Percentiles rank a stretch among this genome's conserved stretches.
Conservation (phyloP, 371 early-diverging fungal genomes). For the Lichtheimia ornata region DNA sequence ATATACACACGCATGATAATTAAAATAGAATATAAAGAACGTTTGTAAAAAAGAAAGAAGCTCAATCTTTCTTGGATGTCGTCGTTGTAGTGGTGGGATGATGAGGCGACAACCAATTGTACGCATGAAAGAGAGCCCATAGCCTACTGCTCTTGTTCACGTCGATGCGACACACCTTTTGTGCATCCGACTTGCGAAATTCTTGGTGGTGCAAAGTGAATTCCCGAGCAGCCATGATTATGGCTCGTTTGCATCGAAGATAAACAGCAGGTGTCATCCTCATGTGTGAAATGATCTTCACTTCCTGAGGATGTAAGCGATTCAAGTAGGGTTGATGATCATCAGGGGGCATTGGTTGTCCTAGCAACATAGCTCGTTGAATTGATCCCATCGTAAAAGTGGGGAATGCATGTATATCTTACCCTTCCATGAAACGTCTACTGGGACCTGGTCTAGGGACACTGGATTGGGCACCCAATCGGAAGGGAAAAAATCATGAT, state of each 20-base stretch:
- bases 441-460: conserved; percentile 18
- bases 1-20: neutral
- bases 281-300: conserved; percentile 58
- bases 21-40: conserved; percentile 5
- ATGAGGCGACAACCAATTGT: conserved; percentile 52
- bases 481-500: conserved; percentile 14
- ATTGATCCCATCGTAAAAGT: neutral
- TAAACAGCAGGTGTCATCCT: conserved; percentile 65
- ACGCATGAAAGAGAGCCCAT: conserved; percentile 62
- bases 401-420: neutral
- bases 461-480: conserved; percentile 17
- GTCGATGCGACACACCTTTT: conserved; percentile 69
- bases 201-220: conserved; percentile 25
- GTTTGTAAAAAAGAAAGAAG: neutral
- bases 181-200: conserved; percentile 73
- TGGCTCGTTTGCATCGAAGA: conserved; percentile 59
- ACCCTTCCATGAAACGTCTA: conserved; percentile 28
- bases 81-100: neutral
- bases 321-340: conserved; percentile 33
- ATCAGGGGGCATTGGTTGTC: conserved; percentile 7
- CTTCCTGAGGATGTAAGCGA: conserved; percentile 56
- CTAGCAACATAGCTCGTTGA: neutral
- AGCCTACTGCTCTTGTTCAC: conserved; percentile 75
- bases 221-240: conserved; percentile 56
- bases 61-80: conserved; percentile 1